These are phyloP conservation scores for Microcyclospora tardicrescens DNA, from an alignment of 2,329 filamentous ascomycete species.

Conservation along the genomic window DNA sequence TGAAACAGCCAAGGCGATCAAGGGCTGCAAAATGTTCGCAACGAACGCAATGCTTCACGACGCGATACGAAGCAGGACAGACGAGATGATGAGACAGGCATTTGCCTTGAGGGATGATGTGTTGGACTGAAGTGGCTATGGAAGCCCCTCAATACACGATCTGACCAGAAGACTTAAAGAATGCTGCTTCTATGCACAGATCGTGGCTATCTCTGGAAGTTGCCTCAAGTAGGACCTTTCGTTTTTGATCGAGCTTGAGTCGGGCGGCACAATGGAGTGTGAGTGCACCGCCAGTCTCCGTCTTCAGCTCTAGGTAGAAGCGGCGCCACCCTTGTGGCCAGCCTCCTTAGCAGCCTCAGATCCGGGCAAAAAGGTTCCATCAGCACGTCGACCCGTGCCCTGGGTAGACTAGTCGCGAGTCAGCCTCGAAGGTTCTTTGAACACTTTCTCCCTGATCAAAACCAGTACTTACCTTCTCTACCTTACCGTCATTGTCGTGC, in stretches of 20 bases:
- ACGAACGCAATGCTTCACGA: conserved; percentile 85
- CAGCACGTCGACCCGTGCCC: neutral
- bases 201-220: too few relatives aligned
- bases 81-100: conserved; percentile 63
- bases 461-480: neutral
- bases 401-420: neutral
- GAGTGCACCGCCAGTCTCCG: too few relatives aligned
- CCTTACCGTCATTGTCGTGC: conserved; percentile 7
- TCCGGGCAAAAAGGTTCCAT: conserved; percentile 7
- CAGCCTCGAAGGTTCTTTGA: neutral
- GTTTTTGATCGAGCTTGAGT: too few relatives aligned
- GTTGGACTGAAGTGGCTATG: conserved; percentile 33
- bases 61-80: conserved; percentile 57
- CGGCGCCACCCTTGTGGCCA: conserved; percentile 9
- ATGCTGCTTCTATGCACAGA: too few relatives aligned
- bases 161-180: too few relatives aligned
- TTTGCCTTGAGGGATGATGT: conserved; percentile 64
- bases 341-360: conserved; percentile 9
- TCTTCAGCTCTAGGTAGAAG: too few relatives aligned
- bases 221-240: too few relatives aligned
- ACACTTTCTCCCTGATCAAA: neutral
- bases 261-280: too few relatives aligned
- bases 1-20: conserved; percentile 62
- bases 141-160: too few relatives aligned
- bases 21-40: conserved; percentile 64